A percentile compares a stretch with the other conserved stretches of the same genome.
phyloP scores from a whole-genome alignment of 768 basidiomycete genomes.

The Amanita thiersii region DNA sequence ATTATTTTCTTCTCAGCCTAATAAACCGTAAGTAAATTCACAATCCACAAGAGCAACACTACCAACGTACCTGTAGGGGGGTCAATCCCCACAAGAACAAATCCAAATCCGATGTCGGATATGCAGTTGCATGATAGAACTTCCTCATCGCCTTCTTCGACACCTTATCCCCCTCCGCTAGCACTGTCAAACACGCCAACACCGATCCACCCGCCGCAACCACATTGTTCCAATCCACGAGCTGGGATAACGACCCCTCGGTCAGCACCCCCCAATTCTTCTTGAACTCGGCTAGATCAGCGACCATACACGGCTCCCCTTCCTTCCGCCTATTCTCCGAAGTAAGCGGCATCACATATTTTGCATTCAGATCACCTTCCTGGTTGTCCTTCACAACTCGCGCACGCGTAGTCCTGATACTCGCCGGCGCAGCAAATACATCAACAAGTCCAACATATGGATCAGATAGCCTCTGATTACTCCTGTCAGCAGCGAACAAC shows the following conservation, averaged over 20 bases:
- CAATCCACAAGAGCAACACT: not conserved
- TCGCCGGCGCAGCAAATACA: conserved; percentile 1
- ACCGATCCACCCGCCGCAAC: conserved; percentile 56
- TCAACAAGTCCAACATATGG: conserved; percentile 8
- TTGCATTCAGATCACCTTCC: conserved; percentile 2
- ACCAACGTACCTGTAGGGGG: conserved; percentile 34
- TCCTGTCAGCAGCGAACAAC: conserved; percentile 2
- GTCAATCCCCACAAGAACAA: conserved; percentile 56
- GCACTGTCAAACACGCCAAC: conserved; percentile 45
- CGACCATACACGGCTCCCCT: conserved; percentile 40
- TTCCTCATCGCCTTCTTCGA: conserved; percentile 53
- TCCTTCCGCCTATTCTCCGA: conserved; percentile 36
- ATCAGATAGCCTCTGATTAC: conserved; percentile 2
- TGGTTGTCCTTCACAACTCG: conserved; percentile 5
- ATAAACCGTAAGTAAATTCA: not conserved
- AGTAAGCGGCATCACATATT: conserved; percentile 34
- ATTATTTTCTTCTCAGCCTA: conserved; percentile 54
- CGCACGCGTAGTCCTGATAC: conserved; percentile 8
- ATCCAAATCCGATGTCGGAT: conserved; percentile 57
- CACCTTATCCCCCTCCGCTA: conserved; percentile 36
- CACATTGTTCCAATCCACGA: conserved; percentile 56
- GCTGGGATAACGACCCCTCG: conserved; percentile 52
- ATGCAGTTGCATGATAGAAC: conserved; percentile 44
- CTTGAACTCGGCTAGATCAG: conserved; percentile 48
- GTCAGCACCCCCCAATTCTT: conserved; percentile 58